These are phyloP conservation scores for Clonostachys rosea DNA, from an alignment of 2,329 filamentous ascomycete genomes.

Conservation along the genomic window DNA sequence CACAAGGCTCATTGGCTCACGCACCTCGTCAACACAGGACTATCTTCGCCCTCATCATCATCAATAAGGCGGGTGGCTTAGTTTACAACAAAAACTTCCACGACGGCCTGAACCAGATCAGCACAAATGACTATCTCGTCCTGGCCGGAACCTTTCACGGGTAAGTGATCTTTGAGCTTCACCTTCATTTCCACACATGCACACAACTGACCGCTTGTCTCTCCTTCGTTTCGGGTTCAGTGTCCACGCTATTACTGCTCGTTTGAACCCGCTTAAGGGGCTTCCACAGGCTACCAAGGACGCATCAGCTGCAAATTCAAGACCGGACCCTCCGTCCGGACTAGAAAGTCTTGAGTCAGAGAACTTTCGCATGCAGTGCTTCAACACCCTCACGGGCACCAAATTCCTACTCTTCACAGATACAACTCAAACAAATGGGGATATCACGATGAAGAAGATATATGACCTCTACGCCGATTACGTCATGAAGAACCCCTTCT, in stretches of 20 bases:
- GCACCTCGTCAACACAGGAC: constrained; percentile 53
- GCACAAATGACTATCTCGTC: constrained; percentile 94
- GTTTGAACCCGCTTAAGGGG: constrained; percentile 51
- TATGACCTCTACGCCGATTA: constrained; percentile 96
- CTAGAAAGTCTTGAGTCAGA: constrained; percentile 91
- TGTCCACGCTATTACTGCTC: constrained; percentile 65
- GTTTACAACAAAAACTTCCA: constrained; percentile 96
- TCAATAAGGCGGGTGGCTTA: constrained; percentile 96
- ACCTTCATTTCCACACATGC: constrained; percentile 2
- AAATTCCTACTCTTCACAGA: constrained; percentile 98
- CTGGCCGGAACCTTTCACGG: constrained; percentile 96
- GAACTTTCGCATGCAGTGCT: constrained; percentile 93
- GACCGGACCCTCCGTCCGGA: constrained; percentile 66
- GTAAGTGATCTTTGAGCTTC: constrained; percentile 37
- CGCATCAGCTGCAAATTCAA: constrained; percentile 22
- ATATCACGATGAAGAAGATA: constrained; percentile 75
- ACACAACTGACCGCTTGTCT: background rate
- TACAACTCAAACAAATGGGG: constrained; percentile 79
- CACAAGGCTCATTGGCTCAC: too few relatives aligned
- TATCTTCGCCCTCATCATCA: constrained; percentile 91
- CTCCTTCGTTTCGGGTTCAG: constrained; percentile 25
- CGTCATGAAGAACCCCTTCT: constrained; percentile 99
- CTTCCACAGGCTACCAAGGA: constrained; percentile 18
- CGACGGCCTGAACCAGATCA: constrained; percentile 80
- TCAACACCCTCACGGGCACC: constrained; percentile 87